Conservation (phyloP, 139 green algal species). For the Raphidocelis subcapitata region DNA sequence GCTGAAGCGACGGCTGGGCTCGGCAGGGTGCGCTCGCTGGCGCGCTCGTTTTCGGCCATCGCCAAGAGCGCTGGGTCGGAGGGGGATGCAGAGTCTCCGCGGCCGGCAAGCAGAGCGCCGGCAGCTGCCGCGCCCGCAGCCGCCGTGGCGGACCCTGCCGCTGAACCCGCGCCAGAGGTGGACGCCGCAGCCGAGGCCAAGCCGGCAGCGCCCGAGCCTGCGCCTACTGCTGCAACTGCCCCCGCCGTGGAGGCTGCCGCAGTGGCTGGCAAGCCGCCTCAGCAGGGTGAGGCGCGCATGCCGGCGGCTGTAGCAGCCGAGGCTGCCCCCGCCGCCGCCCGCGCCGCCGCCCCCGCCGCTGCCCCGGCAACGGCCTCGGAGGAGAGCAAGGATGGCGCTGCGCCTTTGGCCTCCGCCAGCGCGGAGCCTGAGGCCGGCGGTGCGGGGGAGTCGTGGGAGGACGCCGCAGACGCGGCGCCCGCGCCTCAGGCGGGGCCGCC, state of each 20-base stretch:
- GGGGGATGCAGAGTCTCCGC: background rate
- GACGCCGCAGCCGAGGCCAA: background rate
- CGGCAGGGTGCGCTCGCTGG: background rate
- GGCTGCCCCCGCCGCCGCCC: background rate
- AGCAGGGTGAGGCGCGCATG: background rate
- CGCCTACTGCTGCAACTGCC: no score
- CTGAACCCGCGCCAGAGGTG: background rate
- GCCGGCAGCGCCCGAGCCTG: background rate
- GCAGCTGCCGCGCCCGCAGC: background rate
- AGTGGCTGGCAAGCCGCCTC: no score
- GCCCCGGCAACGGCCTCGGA: background rate
- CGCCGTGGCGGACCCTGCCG: background rate
- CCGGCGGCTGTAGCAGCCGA: background rate
- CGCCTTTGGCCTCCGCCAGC: background rate
- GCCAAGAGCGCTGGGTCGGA: background rate
- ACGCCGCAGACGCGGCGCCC: background rate
- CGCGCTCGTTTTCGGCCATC: constrained; percentile 16
- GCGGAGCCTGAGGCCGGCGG: background rate
- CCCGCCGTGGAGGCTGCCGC: no score
- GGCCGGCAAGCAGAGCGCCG: background rate
- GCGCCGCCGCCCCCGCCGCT: background rate
- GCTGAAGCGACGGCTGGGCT: background rate
- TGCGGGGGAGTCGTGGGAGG: background rate
- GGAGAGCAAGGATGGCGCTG: background rate
- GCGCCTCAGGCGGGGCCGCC: background rate